Evolutionary conservation across 192 early-diverging fungal genomes (phyloP), one percentile per base, ranked within the genome.

Genomic region (Podochytrium sp.): DNA sequence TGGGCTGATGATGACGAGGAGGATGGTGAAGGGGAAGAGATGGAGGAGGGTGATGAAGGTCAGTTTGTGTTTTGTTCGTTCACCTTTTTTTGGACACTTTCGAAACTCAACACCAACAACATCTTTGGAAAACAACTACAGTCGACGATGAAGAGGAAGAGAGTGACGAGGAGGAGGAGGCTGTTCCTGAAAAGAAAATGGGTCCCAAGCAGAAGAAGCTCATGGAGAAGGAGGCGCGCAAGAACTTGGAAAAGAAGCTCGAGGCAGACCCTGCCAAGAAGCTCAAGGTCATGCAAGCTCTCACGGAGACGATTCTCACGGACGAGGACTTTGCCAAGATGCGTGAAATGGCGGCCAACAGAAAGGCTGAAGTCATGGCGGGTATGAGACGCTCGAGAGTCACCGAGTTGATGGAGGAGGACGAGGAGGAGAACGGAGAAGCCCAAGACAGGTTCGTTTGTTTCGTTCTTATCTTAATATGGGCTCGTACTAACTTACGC

Each of bases 321-420:
- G 90, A 92, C 37, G 92, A 94, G 32, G 97, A 99, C 84, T 98
- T 98, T 81, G 90, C 85, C 30, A 90, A 87, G 61, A 89, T 99
- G 71, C 83, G 92, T 58, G 89, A 90, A 68, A 84, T 95, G 33
- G 92, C 90, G 75, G 80, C 86, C 58, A 79, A 90, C 30, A 76
- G 86, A 51, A 90, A 92, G 64, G 85, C 86, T 25, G 86, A 90
- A 38, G 71, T 70, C 34, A 61, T 89, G 71, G 61, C 80, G 16
- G 87, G 87, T 2, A 55, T 77, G 16, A 61, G 57, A 39, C 52
- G 51, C 1, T 42, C 63, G 1, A 49, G 61, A 18, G 35, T 67
- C 1, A 65, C 72, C 29, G 75, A 77, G 55, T 78, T 82, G 35
- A 61, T 76, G 32, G 66, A 78, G 43, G 79, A 78, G 27, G 76